A percentile compares a stretch with the other conserved stretches of the same genome.
These are phyloP conservation scores for Fusarium clavum DNA, from an alignment of 2,329 filamentous ascomycete genomes.

Conservation along the genomic window DNA sequence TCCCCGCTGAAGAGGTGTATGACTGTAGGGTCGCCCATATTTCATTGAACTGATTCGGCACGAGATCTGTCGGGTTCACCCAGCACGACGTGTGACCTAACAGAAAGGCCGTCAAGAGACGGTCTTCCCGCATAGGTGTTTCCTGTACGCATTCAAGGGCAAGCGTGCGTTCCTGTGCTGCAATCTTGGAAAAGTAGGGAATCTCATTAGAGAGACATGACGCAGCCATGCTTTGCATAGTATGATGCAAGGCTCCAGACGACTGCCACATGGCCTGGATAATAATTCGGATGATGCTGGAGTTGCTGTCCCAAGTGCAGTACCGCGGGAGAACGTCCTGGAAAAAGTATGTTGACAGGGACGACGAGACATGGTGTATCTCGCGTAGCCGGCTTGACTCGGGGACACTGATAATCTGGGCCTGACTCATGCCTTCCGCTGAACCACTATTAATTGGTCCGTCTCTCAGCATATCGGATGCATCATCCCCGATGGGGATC, in stretches of 20 bases:
- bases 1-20: background rate
- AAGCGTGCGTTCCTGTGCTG: background rate
- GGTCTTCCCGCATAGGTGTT: conserved; percentile 1
- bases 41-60: conserved; percentile 1
- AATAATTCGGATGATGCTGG: background rate
- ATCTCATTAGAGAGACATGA: conserved; percentile 1
- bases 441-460: background rate
- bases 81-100: conserved; percentile 1
- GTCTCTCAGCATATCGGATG: background rate
- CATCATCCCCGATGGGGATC: background rate
- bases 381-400: background rate
- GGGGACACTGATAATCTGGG: background rate
- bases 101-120: background rate
- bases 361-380: conserved; percentile 1
- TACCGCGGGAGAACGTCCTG: conserved; percentile 1
- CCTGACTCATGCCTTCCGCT: background rate
- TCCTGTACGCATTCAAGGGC: background rate
- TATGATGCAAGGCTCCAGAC: conserved; percentile 5
- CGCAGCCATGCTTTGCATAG: conserved; percentile 10
- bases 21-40: conserved; percentile 1
- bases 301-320: conserved; percentile 3
- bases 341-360: conserved; percentile 5
- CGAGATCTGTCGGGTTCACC: conserved; percentile 1
- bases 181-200: conserved; percentile 2
- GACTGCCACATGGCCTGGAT: conserved; percentile 1